Conservation (phyloP, 179 eudicot species). For the Carnegiea gigantea region DNA sequence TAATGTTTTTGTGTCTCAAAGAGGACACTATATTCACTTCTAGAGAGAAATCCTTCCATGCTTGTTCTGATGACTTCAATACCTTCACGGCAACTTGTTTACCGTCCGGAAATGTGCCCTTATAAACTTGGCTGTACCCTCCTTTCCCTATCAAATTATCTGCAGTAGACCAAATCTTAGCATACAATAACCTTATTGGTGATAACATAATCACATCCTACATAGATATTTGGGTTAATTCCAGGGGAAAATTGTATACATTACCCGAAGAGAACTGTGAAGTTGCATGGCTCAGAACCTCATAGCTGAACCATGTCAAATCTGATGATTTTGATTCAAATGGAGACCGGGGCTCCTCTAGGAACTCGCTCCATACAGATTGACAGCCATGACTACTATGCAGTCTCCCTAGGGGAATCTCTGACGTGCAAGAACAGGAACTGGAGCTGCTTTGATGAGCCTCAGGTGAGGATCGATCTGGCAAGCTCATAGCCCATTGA, state of each 20-base stretch:
- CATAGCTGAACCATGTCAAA: constrained; percentile 68
- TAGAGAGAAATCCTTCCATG: constrained; percentile 63
- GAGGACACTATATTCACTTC: constrained; percentile 77
- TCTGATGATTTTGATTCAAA: constrained; percentile 42
- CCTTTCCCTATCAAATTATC: constrained; percentile 85
- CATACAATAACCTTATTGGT: neutral
- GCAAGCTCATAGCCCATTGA: constrained; percentile 89
- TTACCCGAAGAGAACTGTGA: constrained; percentile 71
- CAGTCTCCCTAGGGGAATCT: constrained; percentile 21
- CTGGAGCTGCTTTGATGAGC: constrained; percentile 40
- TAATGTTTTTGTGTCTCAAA: constrained; percentile 61
- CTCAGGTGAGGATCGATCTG: constrained; percentile 57
- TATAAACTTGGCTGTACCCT: constrained; percentile 77
- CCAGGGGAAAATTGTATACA: neutral
- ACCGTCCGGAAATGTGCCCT: constrained; percentile 74
- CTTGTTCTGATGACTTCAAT: constrained; percentile 59
- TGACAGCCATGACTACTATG: constrained; percentile 13
- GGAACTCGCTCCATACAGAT: constrained; percentile 36
- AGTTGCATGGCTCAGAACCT: constrained; percentile 61
- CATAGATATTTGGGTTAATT: too few species aligned
- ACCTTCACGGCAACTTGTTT: constrained; percentile 78
- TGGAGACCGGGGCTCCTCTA: constrained; percentile 46
- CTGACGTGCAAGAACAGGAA: constrained; percentile 37
- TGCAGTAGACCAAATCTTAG: constrained; percentile 25
- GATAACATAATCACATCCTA: neutral